Evolutionary conservation across 768 basidiomycete genomes (phyloP), one percentile per base, ranked within the genome.

Genomic region (Royoungia palumana): DNA sequence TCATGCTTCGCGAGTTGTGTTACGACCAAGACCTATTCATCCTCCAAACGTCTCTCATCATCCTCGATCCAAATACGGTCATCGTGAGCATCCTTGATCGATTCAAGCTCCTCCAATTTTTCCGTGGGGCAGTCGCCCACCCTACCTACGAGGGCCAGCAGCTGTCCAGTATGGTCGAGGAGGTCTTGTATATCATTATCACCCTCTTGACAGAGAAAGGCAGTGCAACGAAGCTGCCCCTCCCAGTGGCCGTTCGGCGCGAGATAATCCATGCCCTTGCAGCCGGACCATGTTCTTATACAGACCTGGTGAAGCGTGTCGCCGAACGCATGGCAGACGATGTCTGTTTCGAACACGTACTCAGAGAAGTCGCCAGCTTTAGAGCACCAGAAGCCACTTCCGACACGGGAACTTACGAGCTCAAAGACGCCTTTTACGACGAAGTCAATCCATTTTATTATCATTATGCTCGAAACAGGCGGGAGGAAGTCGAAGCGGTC

Each of bases 381-480:
- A 81, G 81, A 40, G 71, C 84, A 2, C 94, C 95, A 0, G 90
- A 90, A 61, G 78, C 79, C 0, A 81, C 81, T 1, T 73, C 83
- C 2, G 94, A 95, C 56, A 77, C 77, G 0, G 95, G 96, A 0
- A 70, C 81, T n/a, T 98, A 97, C 68, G 85, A 94, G 52, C 80
- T 98, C 45, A 87, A 84, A 64, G 82, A 91, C 39, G 88, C 87
- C 57, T 75, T 73, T 17, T 93, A 82, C 65, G 86, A 84, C 52
- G 89, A 96, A 54, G 87, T 97, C 54, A 89, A 97, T 59, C 94
- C 94, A 0, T 96, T 94, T 71, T 96, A 94, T 73, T 89, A 87
- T 62, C 94, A 97, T 63, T 97, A 96, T 65, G 87, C 90, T 14
- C 78, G 94, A 35, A 98, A 98, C 70, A 85, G 91, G 57, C 80